phyloP scores from a whole-genome alignment of 495 filamentous ascomycete genomes.

The Penicillium cinerascens region DNA sequence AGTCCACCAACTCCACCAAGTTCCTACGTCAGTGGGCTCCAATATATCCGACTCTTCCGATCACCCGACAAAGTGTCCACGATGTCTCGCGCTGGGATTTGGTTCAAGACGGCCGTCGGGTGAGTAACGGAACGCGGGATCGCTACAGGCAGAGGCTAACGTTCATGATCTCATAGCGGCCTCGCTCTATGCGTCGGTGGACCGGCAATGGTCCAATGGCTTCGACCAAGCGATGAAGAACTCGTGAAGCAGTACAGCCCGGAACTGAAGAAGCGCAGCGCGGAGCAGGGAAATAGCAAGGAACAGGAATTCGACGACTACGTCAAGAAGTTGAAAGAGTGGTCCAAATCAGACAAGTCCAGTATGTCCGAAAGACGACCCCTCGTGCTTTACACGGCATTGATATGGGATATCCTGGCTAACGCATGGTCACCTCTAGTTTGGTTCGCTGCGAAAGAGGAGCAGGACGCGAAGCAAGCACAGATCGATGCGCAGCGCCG shows the following conservation, averaged over 20 bases:
- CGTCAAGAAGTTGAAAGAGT: slow-evolving; percentile 75
- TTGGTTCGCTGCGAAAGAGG: slow-evolving; percentile 70
- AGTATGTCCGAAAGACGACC: slow-evolving; percentile 48
- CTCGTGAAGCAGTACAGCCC: slow-evolving; percentile 91
- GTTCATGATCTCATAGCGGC: slow-evolving; percentile 48
- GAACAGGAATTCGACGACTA: slow-evolving; percentile 88
- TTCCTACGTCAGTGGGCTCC: neutral
- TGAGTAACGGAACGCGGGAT: slow-evolving; percentile 28
- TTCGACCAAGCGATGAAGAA: slow-evolving; percentile 87
- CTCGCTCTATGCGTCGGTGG: slow-evolving; percentile 71
- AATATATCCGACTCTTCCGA: neutral
- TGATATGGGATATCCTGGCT: neutral
- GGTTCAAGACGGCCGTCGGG: slow-evolving; percentile 53
- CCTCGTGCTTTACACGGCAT: neutral
- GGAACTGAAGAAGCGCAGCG: slow-evolving; percentile 78
- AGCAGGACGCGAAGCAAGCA: slow-evolving; percentile 47
- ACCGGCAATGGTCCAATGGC: slow-evolving; percentile 73
- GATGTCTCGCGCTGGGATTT: slow-evolving; percentile 52
- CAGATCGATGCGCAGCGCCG: slow-evolving; percentile 45
- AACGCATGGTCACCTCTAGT: slow-evolving; percentile 47
- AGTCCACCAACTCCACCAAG: neutral
- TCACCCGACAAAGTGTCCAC: slow-evolving; percentile 7
- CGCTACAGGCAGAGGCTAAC: slow-evolving; percentile 8
- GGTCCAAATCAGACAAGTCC: slow-evolving; percentile 86
- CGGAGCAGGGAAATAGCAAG: slow-evolving; percentile 66